Percentiles rank a stretch among this genome's conserved stretches.
These are phyloP conservation scores for Kewa caespitosa DNA, from an alignment of 179 eudicot species.

Conservation along the genomic window DNA sequence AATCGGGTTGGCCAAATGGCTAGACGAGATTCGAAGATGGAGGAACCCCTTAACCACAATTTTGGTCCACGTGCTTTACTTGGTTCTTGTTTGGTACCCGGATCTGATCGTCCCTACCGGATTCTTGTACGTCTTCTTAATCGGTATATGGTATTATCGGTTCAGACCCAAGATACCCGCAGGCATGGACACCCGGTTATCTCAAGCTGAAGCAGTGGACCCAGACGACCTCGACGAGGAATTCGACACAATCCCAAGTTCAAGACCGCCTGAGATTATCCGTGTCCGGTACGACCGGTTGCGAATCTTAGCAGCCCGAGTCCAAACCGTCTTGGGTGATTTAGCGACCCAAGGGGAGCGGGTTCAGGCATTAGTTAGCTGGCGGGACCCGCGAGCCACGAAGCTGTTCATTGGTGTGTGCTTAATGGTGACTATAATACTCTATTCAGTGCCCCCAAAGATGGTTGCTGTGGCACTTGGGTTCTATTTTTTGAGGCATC, in stretches of 20 bases:
- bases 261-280: constrained; percentile 61
- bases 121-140: constrained; percentile 67
- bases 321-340: constrained; percentile 88
- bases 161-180: constrained; percentile 88
- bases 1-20: constrained; percentile 85
- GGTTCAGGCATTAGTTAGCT: constrained; percentile 86
- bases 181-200: constrained; percentile 75
- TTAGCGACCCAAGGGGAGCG: constrained; percentile 91
- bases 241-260: constrained; percentile 85
- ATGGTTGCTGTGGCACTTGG: constrained; percentile 99
- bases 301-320: constrained; percentile 72
- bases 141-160: constrained; percentile 88
- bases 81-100: constrained; percentile 91
- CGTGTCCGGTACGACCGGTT: constrained; percentile 67
- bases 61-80: constrained; percentile 73
- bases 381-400: constrained; percentile 95
- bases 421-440: constrained; percentile 51
- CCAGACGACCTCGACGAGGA: constrained; percentile 89
- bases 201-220: constrained; percentile 74
- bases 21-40: constrained; percentile 78
- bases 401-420: constrained; percentile 82
- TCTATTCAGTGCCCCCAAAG: constrained; percentile 83
- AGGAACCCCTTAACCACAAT: constrained; percentile 76
- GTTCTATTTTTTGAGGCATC: constrained; percentile 88
- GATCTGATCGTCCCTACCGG: constrained; percentile 89